These are phyloP conservation scores for Exophiala viscosa DNA, from an alignment of 2,329 filamentous ascomycete species.

Conservation along the genomic window DNA sequence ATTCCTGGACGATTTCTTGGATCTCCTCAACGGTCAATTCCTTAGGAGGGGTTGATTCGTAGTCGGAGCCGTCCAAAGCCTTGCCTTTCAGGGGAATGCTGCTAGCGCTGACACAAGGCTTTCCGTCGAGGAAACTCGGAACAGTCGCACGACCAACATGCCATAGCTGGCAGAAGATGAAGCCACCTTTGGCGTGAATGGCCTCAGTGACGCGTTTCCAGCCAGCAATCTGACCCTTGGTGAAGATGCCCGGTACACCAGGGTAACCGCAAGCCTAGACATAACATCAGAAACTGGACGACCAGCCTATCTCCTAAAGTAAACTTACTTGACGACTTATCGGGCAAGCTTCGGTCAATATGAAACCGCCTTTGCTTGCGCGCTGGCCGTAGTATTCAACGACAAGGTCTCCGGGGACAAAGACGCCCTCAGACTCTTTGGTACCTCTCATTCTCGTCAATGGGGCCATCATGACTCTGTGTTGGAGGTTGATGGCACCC, in stretches of 20 bases:
- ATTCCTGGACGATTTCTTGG: constrained; percentile 37
- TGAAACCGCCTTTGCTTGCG: constrained; percentile 34
- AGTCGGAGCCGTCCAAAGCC: constrained; percentile 37
- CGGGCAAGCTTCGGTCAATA: constrained; percentile 35
- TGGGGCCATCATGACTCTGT: constrained; percentile 52
- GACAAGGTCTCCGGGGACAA: constrained; percentile 40
- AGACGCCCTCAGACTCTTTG: constrained; percentile 28
- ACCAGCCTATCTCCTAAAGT: constrained; percentile 21
- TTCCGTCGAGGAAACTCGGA: constrained; percentile 37
- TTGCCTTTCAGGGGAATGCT: constrained; percentile 38
- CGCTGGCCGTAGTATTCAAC: constrained; percentile 39
- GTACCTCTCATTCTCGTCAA: constrained; percentile 53
- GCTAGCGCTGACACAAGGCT: constrained; percentile 29
- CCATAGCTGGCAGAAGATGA: constrained; percentile 43
- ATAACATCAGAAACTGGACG: constrained; percentile 30
- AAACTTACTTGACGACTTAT: constrained; percentile 31
- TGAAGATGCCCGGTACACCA: constrained; percentile 29
- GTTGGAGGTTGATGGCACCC: constrained; percentile 45
- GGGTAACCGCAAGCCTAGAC: constrained; percentile 32
- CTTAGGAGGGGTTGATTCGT: constrained; percentile 31
- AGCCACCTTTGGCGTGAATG: constrained; percentile 50
- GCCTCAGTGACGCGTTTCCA: constrained; percentile 52
- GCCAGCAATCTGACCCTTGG: constrained; percentile 42
- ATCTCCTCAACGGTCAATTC: constrained; percentile 41
- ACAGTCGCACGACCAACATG: constrained; percentile 38